A percentile compares a stretch with the other conserved stretches of the same genome.
These are phyloP conservation scores for Mucor indicus DNA, from an alignment of 371 early-diverging fungal species.

Conservation along the genomic window DNA sequence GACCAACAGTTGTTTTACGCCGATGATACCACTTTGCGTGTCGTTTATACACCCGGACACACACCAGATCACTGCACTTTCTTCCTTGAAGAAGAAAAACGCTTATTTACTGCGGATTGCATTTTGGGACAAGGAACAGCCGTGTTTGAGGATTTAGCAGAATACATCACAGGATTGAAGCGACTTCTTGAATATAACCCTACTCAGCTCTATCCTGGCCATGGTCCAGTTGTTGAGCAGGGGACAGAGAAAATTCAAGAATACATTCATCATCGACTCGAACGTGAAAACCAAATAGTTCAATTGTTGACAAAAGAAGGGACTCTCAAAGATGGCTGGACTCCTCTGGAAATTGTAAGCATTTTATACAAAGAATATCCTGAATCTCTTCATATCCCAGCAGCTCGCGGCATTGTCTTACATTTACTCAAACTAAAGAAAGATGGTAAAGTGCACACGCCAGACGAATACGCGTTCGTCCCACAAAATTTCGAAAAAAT, in stretches of 20 bases:
- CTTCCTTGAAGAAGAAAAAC: conserved; percentile 67
- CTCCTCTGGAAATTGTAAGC: conserved; percentile 58
- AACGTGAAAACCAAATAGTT: conserved; percentile 75
- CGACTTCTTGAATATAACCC: conserved; percentile 39
- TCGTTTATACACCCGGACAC: conserved; percentile 84
- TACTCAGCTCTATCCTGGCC: conserved; percentile 61
- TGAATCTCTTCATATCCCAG: conserved; percentile 54
- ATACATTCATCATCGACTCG: conserved; percentile 75
- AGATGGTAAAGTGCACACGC: conserved; percentile 49
- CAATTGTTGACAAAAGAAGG: conserved; percentile 32
- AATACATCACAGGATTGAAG: conserved; percentile 65
- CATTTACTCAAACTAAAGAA: conserved; percentile 69
- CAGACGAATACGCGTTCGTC: background rate
- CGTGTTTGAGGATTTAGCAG: conserved; percentile 71
- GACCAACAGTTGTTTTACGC: conserved; percentile 58
- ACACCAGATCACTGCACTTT: conserved; percentile 77
- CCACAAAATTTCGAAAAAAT: conserved; percentile 5
- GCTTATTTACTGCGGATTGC: conserved; percentile 80
- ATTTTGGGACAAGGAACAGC: conserved; percentile 84
- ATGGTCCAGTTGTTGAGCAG: conserved; percentile 77
- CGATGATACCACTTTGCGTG: conserved; percentile 61
- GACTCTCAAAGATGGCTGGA: conserved; percentile 23
- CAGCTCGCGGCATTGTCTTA: conserved; percentile 60
- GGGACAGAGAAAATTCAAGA: conserved; percentile 56
- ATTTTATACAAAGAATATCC: conserved; percentile 66